Evolutionary conservation across 768 basidiomycete species (phyloP).

Genomic region (Clitopilus passeckerianus): DNA sequence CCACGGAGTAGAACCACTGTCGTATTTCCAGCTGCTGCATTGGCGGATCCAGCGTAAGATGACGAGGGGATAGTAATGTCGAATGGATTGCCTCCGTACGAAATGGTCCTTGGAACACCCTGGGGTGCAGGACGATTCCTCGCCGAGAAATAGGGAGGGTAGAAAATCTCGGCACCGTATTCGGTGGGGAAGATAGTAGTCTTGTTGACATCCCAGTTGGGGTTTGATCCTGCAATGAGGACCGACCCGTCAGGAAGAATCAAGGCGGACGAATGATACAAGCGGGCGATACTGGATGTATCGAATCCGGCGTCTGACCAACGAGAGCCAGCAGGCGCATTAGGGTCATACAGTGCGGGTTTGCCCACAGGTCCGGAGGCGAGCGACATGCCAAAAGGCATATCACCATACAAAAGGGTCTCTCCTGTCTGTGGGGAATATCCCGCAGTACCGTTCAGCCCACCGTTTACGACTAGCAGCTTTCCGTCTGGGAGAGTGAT

Average conservation of each 20-base stretch:
- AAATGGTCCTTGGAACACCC: constrained; percentile 65
- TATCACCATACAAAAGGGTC: constrained; percentile 34
- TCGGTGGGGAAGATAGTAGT: constrained; percentile 64
- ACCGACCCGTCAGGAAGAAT: constrained; percentile 81
- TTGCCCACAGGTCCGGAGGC: constrained; percentile 64
- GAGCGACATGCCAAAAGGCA: constrained; percentile 59
- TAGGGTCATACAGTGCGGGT: constrained; percentile 71
- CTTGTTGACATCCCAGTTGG: constrained; percentile 77
- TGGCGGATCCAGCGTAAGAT: constrained; percentile 65
- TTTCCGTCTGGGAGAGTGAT: constrained; percentile 77
- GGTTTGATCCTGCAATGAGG: constrained; percentile 89
- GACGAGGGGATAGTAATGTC: constrained; percentile 64
- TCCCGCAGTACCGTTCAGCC: constrained; percentile 76
- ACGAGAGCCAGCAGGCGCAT: constrained; percentile 51
- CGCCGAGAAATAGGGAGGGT: constrained; percentile 83
- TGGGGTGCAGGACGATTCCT: constrained; percentile 60
- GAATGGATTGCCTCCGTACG: constrained; percentile 82
- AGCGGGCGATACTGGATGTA: constrained; percentile 52
- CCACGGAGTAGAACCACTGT: constrained; percentile 74
- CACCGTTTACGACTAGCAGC: constrained; percentile 80
- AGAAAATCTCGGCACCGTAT: constrained; percentile 84
- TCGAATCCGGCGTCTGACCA: constrained; percentile 58
- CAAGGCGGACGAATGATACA: constrained; percentile 81
- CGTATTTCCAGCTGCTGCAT: constrained; percentile 69
- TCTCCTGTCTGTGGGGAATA: constrained; percentile 50